Base-by-base conservation (phyloP, 164 flowering plant genomes). In the Aristolochia contorta region DNA sequence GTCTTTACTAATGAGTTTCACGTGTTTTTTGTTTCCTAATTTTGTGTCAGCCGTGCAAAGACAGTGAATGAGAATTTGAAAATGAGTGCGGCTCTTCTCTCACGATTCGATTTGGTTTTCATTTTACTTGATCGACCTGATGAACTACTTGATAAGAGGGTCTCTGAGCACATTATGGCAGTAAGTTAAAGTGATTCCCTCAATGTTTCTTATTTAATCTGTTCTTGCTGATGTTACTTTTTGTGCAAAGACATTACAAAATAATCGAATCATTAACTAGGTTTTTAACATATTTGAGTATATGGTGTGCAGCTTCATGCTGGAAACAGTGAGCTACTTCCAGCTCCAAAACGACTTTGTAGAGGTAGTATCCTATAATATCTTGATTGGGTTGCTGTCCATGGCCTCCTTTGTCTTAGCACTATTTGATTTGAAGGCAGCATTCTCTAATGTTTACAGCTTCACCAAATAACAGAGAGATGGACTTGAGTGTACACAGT, bases 31-130 rank as follows among this genome's bases (percentile, higher is more conserved):
- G 23, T 54, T 21, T 57, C n/a, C 51, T 43, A 45, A 30, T 41
- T 32, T 33, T 32, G 45, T 58, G 83, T 77, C 97, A 94, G 99
- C 78, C 97, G 99, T 63, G 97, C 97, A 65, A 94, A 89, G 78
- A 94, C 99, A 20, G 97, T 94, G 64, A 94, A 94, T 59, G 99
- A 94, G 65, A 94, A 94, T 69, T 65, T 94, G 80, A 94, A 91
- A 78, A 91, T 94, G 92, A 89, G 78, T 75, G 85, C 89, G 68
- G 91, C 99, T 69, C 87, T 94, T 22, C 95, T 94, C 61, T 91
- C 99, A 19, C 80, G 99, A 51, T 94, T 94, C 75, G 99, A 94
- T 80, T 75, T 94, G 82, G 96, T 91, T 66, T 94, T 91, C 78
- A 94, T 94, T 66, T 81, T 94, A 69, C 93, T 94, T 10, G 99